phyloP scores from a whole-genome alignment of 2,329 filamentous ascomycete species.

The Phaeosphaeriaceae sp. region DNA sequence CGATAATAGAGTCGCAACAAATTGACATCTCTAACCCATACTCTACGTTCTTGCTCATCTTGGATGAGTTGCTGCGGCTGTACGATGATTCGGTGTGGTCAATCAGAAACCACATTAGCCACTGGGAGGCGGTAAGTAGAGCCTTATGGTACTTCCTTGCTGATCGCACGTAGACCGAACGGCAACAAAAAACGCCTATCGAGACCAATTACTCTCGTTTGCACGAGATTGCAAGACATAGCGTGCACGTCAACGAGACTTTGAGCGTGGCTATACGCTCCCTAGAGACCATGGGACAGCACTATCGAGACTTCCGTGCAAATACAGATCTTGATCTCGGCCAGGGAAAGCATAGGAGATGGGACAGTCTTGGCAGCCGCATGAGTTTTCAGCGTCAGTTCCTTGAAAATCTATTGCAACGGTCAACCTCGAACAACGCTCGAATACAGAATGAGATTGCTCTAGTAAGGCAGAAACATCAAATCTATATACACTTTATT shows the following conservation, averaged over 20 bases:
- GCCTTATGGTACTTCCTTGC: neutral
- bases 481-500: neutral
- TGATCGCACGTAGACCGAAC: neutral
- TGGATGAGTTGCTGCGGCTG: slow-evolving; percentile 14
- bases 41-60: slow-evolving; percentile 11
- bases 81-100: slow-evolving; percentile 24
- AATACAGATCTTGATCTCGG: neutral
- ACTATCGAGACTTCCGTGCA: neutral
- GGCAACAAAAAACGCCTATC: neutral
- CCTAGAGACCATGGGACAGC: neutral
- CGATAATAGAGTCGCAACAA: neutral
- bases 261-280: neutral
- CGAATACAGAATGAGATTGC: neutral
- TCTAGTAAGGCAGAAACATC: neutral
- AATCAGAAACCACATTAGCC: slow-evolving; percentile 22
- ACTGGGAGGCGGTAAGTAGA: slow-evolving; percentile 24
- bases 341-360: neutral
- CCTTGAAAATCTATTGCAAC: neutral
- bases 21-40: slow-evolving; percentile 3
- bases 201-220: neutral
- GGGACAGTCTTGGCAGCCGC: neutral
- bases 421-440: neutral
- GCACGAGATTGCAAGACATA: neutral
- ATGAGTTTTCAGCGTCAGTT: neutral
- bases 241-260: neutral